Evolutionary conservation across 2,329 filamentous ascomycete species (phyloP).

Genomic region (Scedosporium minutisporum): DNA sequence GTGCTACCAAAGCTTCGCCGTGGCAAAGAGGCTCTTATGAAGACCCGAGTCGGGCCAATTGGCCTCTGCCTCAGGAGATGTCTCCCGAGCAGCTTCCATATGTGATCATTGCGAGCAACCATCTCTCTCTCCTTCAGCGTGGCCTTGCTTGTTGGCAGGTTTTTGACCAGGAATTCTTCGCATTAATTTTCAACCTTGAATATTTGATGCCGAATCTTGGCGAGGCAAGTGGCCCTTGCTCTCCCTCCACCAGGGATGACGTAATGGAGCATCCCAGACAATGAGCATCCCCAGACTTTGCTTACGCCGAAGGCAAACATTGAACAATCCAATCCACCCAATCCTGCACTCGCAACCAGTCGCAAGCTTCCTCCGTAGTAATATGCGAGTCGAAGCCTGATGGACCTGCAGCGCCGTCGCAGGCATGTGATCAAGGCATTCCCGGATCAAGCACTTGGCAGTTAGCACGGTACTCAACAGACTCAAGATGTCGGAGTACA

Average conservation of each 20-base stretch:
- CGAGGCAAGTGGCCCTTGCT: too few species aligned
- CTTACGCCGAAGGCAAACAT: not conserved
- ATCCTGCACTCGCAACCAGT: too few species aligned
- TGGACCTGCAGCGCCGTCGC: not conserved
- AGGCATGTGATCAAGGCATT: not conserved
- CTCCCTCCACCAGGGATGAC: not conserved
- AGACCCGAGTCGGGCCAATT: not conserved
- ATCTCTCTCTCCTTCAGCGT: not conserved
- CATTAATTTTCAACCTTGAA: too few species aligned
- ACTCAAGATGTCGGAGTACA: not conserved
- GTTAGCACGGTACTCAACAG: too few species aligned
- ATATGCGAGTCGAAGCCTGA: not conserved
- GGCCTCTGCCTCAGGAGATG: not conserved
- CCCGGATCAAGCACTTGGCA: not conserved
- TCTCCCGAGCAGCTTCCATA: not conserved
- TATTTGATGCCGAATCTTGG: not conserved
- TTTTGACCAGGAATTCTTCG: not conserved
- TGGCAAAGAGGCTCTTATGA: not conserved
- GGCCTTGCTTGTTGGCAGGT: not conserved
- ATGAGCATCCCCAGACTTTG: not conserved
- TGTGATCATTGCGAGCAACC: not conserved
- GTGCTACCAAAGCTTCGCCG: conserved; percentile 4
- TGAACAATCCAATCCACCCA: too few species aligned
- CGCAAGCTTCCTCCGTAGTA: too few species aligned
- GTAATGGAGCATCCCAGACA: not conserved